Evolutionary conservation across 1,284 basidiomycete genomes (phyloP), one percentile per base, ranked within the genome.

Genomic region (Ustanciosporium gigantosporum): DNA sequence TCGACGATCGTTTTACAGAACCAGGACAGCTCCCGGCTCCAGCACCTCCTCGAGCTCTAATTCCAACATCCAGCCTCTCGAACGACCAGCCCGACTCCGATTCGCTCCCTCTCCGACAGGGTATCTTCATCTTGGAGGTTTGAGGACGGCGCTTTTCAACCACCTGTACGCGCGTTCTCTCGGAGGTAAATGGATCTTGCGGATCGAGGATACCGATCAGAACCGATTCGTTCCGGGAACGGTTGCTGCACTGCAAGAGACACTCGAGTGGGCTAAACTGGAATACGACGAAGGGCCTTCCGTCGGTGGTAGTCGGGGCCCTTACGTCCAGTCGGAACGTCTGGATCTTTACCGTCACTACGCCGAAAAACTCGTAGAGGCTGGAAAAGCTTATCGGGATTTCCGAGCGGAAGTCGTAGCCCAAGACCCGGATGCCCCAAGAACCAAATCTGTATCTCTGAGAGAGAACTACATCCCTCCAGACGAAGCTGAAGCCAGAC

Each of bases 51-150:
- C n/a, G n/a, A n/a, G n/a, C n/a, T n/a, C n/a, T n/a, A n/a, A n/a
- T n/a, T n/a, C n/a, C n/a, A n/a, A n/a, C n/a, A n/a, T n/a, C n/a
- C n/a, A n/a, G n/a, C n/a, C n/a, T n/a, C n/a, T n/a, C n/a, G n/a
- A n/a, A n/a, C n/a, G n/a, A n/a, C n/a, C n/a, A 29, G 48, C 53
- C 19, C 74, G 82, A 40, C 71, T 98, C 7, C 87, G 94, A 6
- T 98, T 99, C 78, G 94, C 94, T 0, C 94, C 95, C 0, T 97
- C 94, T 0, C 95, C 95, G 0, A 99, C 95, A 0, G 94, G 95
- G 3, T 84, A 87, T 36, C 82, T 98, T 2, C 94, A 98, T 79
- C 85, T 99, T 1, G 94, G 94, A 2, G 94, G 95, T 0, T 84
- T 99, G n/a, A 82, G 95, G 16, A 98, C 93, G 38, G 95, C 93